These are phyloP conservation scores for Candida orba DNA, from an alignment of 805 yeast species.

Conservation along the genomic window DNA sequence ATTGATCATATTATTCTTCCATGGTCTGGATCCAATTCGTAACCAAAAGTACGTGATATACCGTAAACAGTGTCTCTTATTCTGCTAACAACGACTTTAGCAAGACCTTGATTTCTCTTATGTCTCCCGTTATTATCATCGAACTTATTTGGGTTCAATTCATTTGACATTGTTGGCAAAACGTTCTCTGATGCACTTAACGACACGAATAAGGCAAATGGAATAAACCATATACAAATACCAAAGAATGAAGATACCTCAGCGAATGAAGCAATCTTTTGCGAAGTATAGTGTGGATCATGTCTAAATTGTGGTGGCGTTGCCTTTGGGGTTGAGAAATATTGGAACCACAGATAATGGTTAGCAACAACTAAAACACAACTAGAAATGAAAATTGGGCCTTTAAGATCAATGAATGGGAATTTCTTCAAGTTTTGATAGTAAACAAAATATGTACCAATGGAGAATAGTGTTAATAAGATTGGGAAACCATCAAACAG, in stretches of 20 bases:
- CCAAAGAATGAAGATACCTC: constrained; percentile 97
- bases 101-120: constrained; percentile 53
- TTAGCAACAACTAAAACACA: constrained; percentile 69
- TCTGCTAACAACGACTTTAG: constrained; percentile 55
- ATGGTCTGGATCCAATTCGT: constrained; percentile 51
- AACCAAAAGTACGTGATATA: constrained; percentile 51
- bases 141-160: constrained; percentile 19
- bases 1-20: constrained; percentile 40
- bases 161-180: constrained; percentile 47
- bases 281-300: constrained; percentile 51
- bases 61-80: constrained; percentile 41
- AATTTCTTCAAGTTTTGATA: constrained; percentile 70
- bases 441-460: constrained; percentile 66
- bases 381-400: constrained; percentile 63
- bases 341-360: constrained; percentile 85
- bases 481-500: constrained; percentile 78
- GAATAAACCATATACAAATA: constrained; percentile 86
- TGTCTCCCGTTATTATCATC: constrained; percentile 29
- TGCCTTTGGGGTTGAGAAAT: constrained; percentile 60
- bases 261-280: constrained; percentile 70
- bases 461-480: constrained; percentile 55
- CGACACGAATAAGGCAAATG: constrained; percentile 86
- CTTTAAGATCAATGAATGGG: constrained; percentile 73
- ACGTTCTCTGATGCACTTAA: constrained; percentile 87
- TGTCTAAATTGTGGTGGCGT: constrained; percentile 63